phyloP scores from a whole-genome alignment of 2,329 filamentous ascomycete species.

The Coleophoma cylindrospora region DNA sequence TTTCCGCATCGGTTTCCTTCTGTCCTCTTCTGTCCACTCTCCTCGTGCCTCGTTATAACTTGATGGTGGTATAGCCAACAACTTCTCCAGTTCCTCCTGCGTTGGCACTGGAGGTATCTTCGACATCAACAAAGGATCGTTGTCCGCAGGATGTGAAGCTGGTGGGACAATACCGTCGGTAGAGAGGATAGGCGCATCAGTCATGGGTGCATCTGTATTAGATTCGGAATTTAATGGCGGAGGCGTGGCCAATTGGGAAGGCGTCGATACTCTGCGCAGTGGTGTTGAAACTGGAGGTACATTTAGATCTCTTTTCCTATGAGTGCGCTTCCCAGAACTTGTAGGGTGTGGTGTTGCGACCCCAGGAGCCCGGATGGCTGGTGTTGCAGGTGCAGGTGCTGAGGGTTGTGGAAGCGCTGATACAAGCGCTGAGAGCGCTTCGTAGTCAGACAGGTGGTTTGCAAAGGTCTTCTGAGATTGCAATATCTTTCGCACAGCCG shows the following conservation, averaged over 20 bases:
- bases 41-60: constrained; percentile 61
- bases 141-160: constrained; percentile 40
- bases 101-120: constrained; percentile 52
- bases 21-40: constrained; percentile 33
- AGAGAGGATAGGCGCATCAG: constrained; percentile 28
- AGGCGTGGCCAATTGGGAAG: constrained; percentile 3
- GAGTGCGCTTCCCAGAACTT: constrained; percentile 18
- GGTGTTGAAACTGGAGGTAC: constrained; percentile 9
- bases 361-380: constrained; percentile 11
- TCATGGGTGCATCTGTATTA: constrained; percentile 25
- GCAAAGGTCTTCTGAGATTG: constrained; percentile 78
- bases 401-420: constrained; percentile 32
- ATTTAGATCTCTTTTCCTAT: constrained; percentile 22
- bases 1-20: constrained; percentile 49
- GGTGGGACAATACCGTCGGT: constrained; percentile 7
- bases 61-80: constrained; percentile 61
- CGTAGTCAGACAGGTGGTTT: constrained; percentile 77
- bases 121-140: constrained; percentile 53
- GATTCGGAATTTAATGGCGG: constrained; percentile 25
- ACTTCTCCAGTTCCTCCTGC: constrained; percentile 55
- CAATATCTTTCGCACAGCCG: constrained; percentile 69
- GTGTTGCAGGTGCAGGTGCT: constrained; percentile 12
- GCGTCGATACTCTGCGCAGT: constrained; percentile 13
- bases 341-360: constrained; percentile 14
- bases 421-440: constrained; percentile 50